Conservation (phyloP, 75 land plant genomes). For the Cupressus sempervirens region DNA sequence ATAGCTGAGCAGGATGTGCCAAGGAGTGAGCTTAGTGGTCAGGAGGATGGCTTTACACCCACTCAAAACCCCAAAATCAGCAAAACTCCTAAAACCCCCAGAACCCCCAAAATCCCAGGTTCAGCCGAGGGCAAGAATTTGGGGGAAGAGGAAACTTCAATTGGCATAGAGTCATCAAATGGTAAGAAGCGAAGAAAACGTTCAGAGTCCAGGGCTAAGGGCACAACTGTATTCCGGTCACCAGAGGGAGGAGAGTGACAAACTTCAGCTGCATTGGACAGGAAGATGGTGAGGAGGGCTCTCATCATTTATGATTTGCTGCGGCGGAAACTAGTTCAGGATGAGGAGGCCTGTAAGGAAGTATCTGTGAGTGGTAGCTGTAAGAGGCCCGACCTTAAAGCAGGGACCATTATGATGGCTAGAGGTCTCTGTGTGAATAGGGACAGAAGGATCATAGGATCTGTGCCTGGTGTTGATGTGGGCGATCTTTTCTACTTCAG, state of each 20-base stretch:
- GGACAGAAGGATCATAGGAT: slow-evolving; percentile 27
- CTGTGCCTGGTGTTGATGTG: slow-evolving; percentile 56
- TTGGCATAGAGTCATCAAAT: neutral
- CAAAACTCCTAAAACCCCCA: neutral
- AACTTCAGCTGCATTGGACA: slow-evolving; percentile 3
- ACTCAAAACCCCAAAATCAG: neutral
- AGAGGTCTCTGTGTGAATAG: slow-evolving; percentile 34
- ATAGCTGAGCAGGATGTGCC: neutral
- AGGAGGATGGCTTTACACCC: neutral
- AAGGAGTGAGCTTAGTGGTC: neutral
- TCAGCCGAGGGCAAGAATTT: neutral
- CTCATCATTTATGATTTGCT: slow-evolving; percentile 45
- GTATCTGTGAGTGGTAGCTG: slow-evolving; percentile 16
- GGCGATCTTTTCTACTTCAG: slow-evolving; percentile 72
- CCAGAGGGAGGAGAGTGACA: neutral
- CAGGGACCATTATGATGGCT: slow-evolving; percentile 31
- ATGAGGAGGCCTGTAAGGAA: slow-evolving; percentile 36
- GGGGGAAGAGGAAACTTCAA: neutral
- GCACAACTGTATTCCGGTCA: neutral
- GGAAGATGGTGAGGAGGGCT: slow-evolving; percentile 34
- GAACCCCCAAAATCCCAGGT: neutral
- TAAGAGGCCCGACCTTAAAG: slow-evolving; percentile 37
- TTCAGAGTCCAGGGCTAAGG: neutral
- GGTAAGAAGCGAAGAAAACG: neutral
- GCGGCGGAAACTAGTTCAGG: slow-evolving; percentile 47